These are phyloP conservation scores for Domatiomyces globalis DNA, from an alignment of 2,329 filamentous ascomycete species.

Conservation along the genomic window DNA sequence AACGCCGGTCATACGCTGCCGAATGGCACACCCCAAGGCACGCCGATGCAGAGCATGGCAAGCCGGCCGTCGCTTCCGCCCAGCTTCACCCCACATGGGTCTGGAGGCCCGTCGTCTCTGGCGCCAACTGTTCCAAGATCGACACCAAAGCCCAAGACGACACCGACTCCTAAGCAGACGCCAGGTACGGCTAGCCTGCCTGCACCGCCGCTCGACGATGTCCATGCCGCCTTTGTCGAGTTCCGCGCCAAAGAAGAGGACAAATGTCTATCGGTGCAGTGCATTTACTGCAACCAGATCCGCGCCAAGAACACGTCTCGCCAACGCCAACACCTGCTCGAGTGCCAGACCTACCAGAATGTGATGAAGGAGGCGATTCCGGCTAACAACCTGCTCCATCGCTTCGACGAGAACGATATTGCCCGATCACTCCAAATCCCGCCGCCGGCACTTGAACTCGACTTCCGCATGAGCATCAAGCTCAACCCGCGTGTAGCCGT, in stretches of 20 bases:
- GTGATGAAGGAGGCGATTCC: slow-evolving; percentile 40
- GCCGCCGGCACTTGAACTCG: slow-evolving; percentile 34
- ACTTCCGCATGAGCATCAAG: slow-evolving; percentile 41
- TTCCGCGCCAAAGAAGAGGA: slow-evolving; percentile 16
- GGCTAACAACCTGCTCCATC: slow-evolving; percentile 37
- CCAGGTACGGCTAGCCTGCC: slow-evolving; percentile 26
- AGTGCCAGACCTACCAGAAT: slow-evolving; percentile 36
- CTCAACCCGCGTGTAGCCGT: slow-evolving; percentile 37
- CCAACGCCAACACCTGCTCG: slow-evolving; percentile 35
- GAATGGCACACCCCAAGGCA: slow-evolving; percentile 29
- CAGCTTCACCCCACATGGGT: slow-evolving; percentile 12
- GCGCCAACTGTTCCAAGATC: neutral
- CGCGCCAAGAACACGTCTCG: slow-evolving; percentile 38
- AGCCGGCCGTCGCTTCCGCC: slow-evolving; percentile 28
- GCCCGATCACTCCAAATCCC: slow-evolving; percentile 35
- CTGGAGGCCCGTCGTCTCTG: neutral
- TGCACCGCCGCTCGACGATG: slow-evolving; percentile 34
- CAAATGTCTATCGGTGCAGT: slow-evolving; percentile 36
- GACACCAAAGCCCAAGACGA: slow-evolving; percentile 11
- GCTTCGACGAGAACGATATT: slow-evolving; percentile 36
- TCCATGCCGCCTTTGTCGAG: slow-evolving; percentile 36
- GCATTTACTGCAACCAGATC: slow-evolving; percentile 37
- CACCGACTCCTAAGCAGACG: slow-evolving; percentile 11
- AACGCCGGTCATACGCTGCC: slow-evolving; percentile 28
- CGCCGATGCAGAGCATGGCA: slow-evolving; percentile 26